phyloP scores from a whole-genome alignment of 2,329 filamentous ascomycete species.

The Sarocladium strictum region DNA sequence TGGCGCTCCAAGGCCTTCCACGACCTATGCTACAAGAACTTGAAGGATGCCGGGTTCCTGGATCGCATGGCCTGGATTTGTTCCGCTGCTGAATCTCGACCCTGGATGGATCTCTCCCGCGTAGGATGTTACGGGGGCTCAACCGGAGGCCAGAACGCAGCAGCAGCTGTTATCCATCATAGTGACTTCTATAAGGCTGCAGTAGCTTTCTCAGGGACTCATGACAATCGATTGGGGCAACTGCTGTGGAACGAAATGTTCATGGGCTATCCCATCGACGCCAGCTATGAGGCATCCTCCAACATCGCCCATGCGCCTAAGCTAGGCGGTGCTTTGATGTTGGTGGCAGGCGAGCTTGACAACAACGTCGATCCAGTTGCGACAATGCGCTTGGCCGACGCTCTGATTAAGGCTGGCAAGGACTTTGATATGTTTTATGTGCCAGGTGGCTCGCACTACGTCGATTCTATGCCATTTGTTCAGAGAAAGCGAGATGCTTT shows the following conservation, averaged over 20 bases:
- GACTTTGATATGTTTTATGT: constrained; percentile 23
- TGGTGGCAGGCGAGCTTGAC: constrained; percentile 18
- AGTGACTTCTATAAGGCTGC: constrained; percentile 23
- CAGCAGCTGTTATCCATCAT: constrained; percentile 21
- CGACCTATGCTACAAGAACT: constrained; percentile 23
- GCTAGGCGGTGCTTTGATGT: constrained; percentile 20
- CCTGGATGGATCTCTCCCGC: neutral
- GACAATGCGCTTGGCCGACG: constrained; percentile 22
- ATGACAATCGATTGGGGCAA: constrained; percentile 26
- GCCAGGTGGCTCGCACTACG: constrained; percentile 13
- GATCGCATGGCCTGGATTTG: constrained; percentile 24
- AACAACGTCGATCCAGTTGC: constrained; percentile 23
- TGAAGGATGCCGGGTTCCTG: constrained; percentile 21
- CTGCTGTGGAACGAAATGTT: constrained; percentile 26
- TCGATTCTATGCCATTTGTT: neutral
- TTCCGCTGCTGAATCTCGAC: constrained; percentile 15
- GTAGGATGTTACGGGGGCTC: constrained; percentile 24
- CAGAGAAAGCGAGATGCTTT: neutral
- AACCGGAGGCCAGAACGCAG: constrained; percentile 24
- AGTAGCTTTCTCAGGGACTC: constrained; percentile 21
- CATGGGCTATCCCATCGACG: constrained; percentile 26
- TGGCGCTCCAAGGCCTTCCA: constrained; percentile 24
- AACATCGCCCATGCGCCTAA: constrained; percentile 23
- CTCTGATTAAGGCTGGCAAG: constrained; percentile 21
- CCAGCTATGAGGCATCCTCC: constrained; percentile 21